Conservation (phyloP, 257 asterid species). For the Solanum stenotomum region DNA sequence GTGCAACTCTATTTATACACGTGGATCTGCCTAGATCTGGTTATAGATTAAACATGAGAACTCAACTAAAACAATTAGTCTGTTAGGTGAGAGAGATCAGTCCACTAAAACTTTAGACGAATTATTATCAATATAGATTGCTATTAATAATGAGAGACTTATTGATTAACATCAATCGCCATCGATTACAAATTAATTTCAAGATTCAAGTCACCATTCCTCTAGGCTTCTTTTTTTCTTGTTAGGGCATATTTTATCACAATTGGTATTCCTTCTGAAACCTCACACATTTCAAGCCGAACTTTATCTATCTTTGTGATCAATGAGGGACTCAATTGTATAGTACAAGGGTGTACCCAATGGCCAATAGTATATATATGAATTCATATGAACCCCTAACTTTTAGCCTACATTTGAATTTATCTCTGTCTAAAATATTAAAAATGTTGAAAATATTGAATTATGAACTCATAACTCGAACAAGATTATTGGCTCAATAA, state of each 20-base stretch:
- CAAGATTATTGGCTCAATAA: background rate
- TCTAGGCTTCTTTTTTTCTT: background rate
- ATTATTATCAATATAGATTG: background rate
- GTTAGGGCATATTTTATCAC: background rate
- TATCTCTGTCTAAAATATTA: background rate
- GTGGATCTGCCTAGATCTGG: no score
- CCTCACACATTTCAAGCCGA: no score
- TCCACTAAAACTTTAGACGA: background rate
- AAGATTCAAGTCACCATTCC: background rate
- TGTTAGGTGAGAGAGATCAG: background rate
- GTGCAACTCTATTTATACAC: no score
- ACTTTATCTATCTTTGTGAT: background rate
- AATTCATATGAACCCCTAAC: background rate
- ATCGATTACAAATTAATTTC: background rate
- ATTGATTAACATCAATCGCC: background rate
- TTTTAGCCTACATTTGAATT: background rate
- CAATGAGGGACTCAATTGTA: background rate
- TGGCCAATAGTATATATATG: no score
- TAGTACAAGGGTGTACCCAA: no score
- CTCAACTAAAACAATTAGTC: background rate
- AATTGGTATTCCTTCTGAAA: background rate
- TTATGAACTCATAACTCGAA: background rate
- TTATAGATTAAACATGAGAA: background rate
- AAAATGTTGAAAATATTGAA: background rate
- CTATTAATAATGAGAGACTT: background rate